phyloP scores from a whole-genome alignment of 257 asterid species.

The Paulownia fortunei region DNA sequence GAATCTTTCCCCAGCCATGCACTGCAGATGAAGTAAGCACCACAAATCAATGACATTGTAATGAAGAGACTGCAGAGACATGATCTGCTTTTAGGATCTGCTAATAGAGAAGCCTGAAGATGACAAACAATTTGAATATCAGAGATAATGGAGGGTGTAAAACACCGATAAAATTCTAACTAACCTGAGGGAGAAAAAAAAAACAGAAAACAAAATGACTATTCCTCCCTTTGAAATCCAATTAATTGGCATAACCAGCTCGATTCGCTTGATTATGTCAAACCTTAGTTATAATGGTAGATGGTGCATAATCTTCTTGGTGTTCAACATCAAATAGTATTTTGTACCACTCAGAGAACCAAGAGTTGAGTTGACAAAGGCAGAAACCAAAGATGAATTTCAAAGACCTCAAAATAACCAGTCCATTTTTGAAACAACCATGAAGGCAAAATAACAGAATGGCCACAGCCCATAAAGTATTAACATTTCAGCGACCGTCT shows the following conservation, averaged over 20 bases:
- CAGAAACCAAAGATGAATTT: background rate
- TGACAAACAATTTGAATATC: background rate
- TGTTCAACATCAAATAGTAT: background rate
- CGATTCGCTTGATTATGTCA: background rate
- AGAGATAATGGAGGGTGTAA: background rate
- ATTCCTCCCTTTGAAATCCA: background rate
- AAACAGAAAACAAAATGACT: background rate
- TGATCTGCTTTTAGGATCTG: slow-evolving; percentile 58
- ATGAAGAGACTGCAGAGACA: slow-evolving; percentile 52
- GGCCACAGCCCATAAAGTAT: background rate
- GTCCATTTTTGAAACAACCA: background rate
- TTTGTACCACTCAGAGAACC: background rate
- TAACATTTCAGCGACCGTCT: background rate
- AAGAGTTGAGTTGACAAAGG: background rate
- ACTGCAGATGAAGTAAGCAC: slow-evolving; percentile 55
- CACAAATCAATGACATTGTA: slow-evolving; percentile 48
- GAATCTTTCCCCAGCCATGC: slow-evolving; percentile 48
- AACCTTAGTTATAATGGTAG: background rate
- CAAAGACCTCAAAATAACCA: background rate
- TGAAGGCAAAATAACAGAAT: background rate
- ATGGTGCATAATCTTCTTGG: background rate
- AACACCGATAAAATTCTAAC: background rate
- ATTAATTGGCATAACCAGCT: background rate
- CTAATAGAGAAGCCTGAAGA: slow-evolving; percentile 51
- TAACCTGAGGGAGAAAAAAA: background rate